Conservation (phyloP, 768 basidiomycete species). For the Imleria badia region DNA sequence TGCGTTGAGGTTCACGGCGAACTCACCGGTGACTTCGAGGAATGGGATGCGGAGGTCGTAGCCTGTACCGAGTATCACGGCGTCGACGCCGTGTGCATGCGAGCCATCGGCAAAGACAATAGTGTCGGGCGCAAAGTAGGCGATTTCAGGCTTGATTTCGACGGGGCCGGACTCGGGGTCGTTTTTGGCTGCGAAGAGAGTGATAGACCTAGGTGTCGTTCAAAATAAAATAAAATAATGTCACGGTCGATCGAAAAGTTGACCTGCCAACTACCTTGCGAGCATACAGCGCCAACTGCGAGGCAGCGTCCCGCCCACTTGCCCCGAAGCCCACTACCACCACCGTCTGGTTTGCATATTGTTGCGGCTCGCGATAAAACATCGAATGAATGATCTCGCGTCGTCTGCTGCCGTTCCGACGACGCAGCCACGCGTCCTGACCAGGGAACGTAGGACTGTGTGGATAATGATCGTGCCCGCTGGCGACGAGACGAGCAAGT, state of each 20-base stretch:
- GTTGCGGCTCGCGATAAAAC: conserved; percentile 49
- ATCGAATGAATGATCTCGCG: conserved; percentile 52
- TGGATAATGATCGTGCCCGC: conserved; percentile 57
- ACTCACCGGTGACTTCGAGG: conserved; percentile 32
- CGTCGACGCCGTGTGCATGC: conserved; percentile 38
- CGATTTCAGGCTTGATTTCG: conserved; percentile 43
- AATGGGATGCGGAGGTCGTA: conserved; percentile 56
- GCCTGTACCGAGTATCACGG: conserved; percentile 54
- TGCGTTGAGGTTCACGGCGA: conserved; percentile 18
- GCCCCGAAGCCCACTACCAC: conserved; percentile 50
- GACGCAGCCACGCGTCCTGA: conserved; percentile 47
- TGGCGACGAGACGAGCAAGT: conserved; percentile 55
- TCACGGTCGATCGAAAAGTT: not conserved
- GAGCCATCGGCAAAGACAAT: conserved; percentile 52
- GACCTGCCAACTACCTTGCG: conserved; percentile 36
- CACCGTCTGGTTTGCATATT: conserved; percentile 42
- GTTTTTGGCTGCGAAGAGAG: conserved; percentile 34
- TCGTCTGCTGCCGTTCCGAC: conserved; percentile 14
- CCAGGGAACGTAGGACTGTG: conserved; percentile 45
- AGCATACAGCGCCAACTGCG: conserved; percentile 41
- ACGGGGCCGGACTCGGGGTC: conserved; percentile 20
- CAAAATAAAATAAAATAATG: not conserved
- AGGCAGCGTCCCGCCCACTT: conserved; percentile 47
- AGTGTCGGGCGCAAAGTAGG: conserved; percentile 44
- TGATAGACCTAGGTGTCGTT: conserved; percentile 29